Base-by-base conservation (phyloP, 331 rosid species). In the Malus hybrid region DNA sequence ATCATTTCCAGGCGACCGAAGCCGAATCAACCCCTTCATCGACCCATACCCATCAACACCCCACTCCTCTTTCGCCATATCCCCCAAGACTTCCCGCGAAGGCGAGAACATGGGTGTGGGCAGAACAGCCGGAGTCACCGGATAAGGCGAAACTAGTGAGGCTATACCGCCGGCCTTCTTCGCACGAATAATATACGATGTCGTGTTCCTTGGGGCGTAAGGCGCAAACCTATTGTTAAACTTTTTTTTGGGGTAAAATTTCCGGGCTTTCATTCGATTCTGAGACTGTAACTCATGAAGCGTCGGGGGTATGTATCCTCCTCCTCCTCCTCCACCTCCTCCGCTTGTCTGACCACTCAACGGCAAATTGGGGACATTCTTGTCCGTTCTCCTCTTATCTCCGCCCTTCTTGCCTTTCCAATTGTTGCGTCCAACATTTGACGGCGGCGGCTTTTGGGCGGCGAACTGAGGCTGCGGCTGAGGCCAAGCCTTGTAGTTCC, bases 121-220 rank as follows among this genome's bases (percentile, higher is more conserved):
- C 10, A 93, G 91, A 73, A 93, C 96, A 0, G 96, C 90, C 5
- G 98, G 98, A 0, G 98, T 93, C 48, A 87, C 96, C 0, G 97
- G 97, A 33, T 88, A 85, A 22, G 93, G 93, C 6, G 98, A 93
- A 20, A 93, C 96, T 52, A 93, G 87, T 1, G 92, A 79, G 7
- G 88, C 84, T 0, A 85, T 80, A 3, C 89, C 96, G 5, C 93
- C 91, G 0, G 85, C 80, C 22, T 74, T 90, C 81, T 90, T 90
- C 0, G 95, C 88, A 7, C 90, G 84, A 27, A 90, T 90, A 65
- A 89, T 52, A 78, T 79, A 93, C 28, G 98, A 89, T 1, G 96
- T 85, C 2, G 95, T 93, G 74, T 93, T 93, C 62, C 89, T 86
- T 10, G 97, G 97, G 7, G 98, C 98, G 2, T 85, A 89, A n/a